Evolutionary conservation across 176 grass and related monocot species (phyloP).

Genomic region (Olyra latifolia): DNA sequence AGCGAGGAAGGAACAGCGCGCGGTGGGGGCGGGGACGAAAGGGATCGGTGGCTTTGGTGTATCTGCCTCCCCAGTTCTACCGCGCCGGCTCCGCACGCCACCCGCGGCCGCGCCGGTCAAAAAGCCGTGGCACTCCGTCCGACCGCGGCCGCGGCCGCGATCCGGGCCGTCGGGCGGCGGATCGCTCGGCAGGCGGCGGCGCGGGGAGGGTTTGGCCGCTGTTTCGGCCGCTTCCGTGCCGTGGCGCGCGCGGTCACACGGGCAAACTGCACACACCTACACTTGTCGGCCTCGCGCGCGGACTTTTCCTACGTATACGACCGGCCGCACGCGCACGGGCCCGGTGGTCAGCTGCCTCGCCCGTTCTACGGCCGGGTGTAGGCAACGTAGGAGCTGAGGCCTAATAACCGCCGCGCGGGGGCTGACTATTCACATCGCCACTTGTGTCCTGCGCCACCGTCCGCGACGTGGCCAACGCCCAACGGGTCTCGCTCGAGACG

Average conservation of each 20-base stretch:
- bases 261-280: too few relatives aligned
- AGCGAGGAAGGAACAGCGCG: neutral
- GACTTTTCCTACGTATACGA: neutral
- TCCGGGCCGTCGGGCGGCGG: neutral
- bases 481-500: too few relatives aligned
- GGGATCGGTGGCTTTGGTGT: conserved; percentile 19
- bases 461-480: neutral
- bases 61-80: neutral
- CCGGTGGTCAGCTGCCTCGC: neutral
- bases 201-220: conserved; percentile 4
- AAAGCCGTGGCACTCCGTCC: conserved; percentile 22
- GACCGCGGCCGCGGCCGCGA: conserved; percentile 16
- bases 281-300: neutral
- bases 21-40: neutral
- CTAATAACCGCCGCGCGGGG: too few relatives aligned
- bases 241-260: neutral
- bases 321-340: neutral
- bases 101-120: conserved; percentile 26
- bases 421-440: neutral
- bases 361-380: too few relatives aligned
- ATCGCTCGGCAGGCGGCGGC: neutral
- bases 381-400: too few relatives aligned
- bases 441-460: neutral
- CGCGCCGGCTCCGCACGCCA: conserved; percentile 24
- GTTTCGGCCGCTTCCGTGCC: conserved; percentile 46